A percentile compares a stretch with the other conserved stretches of the same genome.
These are phyloP conservation scores for Gossypium gossypioides DNA, from an alignment of 441 rosid species.

Conservation along the genomic window DNA sequence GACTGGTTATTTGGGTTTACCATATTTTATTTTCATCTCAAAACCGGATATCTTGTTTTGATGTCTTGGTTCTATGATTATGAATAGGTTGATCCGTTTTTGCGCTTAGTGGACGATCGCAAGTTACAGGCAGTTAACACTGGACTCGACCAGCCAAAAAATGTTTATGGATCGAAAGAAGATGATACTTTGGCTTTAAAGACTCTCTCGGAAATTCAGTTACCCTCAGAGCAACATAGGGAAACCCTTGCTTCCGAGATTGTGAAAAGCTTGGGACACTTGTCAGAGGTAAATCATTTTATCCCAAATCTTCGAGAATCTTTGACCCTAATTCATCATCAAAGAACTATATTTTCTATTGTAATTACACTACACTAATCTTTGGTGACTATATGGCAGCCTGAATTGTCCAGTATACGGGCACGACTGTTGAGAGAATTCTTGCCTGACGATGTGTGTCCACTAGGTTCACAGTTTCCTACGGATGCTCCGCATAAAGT, in stretches of 20 bases:
- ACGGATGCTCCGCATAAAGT: conserved; percentile 34
- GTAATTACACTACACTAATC: not conserved
- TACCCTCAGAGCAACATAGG: conserved; percentile 45
- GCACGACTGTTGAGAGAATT: conserved; percentile 60
- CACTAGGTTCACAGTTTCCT: conserved; percentile 53
- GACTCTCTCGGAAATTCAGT: conserved; percentile 48
- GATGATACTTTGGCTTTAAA: conserved; percentile 66
- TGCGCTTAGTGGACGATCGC: conserved; percentile 61
- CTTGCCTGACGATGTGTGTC: conserved; percentile 73
- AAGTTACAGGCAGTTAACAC: conserved; percentile 51
- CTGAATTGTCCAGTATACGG: conserved; percentile 38
- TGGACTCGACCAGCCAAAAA: conserved; percentile 22
- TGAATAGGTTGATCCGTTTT: conserved; percentile 73
- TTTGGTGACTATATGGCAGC: conserved; percentile 32
- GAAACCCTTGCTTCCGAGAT: conserved; percentile 63
- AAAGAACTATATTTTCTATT: not conserved
- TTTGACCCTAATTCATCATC: not conserved
- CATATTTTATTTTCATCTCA: not conserved
- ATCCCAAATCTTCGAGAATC: conserved; percentile 10
- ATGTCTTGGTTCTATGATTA: conserved; percentile 17
- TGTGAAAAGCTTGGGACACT: conserved; percentile 50
- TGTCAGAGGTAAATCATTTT: conserved; percentile 46
- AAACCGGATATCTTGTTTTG: not conserved
- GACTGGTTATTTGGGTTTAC: not conserved
- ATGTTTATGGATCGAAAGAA: conserved; percentile 58